Percentiles rank a stretch among this genome's conserved stretches.
Evolutionary conservation across 2,329 filamentous ascomycete species (phyloP).

Genomic region (Ophiosphaerella herpotricha): DNA sequence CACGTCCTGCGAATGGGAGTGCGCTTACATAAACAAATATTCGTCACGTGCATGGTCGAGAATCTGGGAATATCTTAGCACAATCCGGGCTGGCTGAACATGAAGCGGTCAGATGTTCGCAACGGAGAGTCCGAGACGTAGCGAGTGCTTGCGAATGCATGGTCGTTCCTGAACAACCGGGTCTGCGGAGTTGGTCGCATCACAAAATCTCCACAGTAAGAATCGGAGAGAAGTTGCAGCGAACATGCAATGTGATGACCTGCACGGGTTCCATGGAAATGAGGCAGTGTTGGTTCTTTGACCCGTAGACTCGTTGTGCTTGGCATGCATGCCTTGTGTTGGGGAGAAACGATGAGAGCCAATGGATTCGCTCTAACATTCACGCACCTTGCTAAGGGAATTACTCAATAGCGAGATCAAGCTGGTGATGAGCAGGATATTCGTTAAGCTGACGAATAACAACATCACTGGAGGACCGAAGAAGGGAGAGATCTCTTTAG

Average conservation of each 20-base stretch:
- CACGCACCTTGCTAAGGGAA: slow-evolving; percentile 65
- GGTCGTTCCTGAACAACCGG: not conserved
- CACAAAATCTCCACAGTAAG: not conserved
- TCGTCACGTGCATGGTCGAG: slow-evolving; percentile 70
- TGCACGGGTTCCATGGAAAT: slow-evolving; percentile 10
- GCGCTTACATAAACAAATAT: slow-evolving; percentile 73
- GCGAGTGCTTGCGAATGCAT: not conserved
- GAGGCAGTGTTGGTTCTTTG: slow-evolving; percentile 25
- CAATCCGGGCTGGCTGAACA: slow-evolving; percentile 38
- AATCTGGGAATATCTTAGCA: slow-evolving; percentile 51
- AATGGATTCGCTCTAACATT: slow-evolving; percentile 14
- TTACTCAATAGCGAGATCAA: slow-evolving; percentile 79
- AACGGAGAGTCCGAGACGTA: not conserved
- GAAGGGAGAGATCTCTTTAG: slow-evolving; percentile 49
- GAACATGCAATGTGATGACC: slow-evolving; percentile 1
- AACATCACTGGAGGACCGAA: slow-evolving; percentile 60
- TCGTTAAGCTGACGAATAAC: slow-evolving; percentile 75
- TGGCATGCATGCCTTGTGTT: slow-evolving; percentile 18
- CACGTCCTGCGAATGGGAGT: slow-evolving; percentile 11
- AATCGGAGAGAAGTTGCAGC: not conserved
- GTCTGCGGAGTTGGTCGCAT: not conserved
- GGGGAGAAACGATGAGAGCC: slow-evolving; percentile 18
- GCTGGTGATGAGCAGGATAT: slow-evolving; percentile 78
- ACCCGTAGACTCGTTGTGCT: slow-evolving; percentile 15
- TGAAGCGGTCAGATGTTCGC: not conserved